Conservation (phyloP, 164 flowering plant species). For the Kalanchoe fedtschenkoi region DNA sequence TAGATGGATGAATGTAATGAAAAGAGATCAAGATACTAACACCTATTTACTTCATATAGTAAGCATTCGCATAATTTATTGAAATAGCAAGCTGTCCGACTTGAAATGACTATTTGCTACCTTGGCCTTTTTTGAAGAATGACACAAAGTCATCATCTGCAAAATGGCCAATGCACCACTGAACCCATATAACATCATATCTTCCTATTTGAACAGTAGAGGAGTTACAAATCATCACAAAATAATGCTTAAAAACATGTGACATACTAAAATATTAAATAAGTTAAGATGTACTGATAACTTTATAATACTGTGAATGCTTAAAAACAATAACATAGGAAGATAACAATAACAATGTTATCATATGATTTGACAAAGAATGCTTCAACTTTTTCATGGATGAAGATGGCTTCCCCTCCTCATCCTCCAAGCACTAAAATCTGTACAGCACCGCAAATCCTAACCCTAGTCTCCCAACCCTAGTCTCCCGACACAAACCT, state of each 20-base stretch:
- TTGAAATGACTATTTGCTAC: slow-evolving; percentile 19
- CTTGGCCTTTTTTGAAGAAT: slow-evolving; percentile 87
- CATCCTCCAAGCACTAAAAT: slow-evolving; percentile 39
- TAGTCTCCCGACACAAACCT: slow-evolving; percentile 10
- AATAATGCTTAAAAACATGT: too few species aligned
- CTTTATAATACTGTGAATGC: too few species aligned
- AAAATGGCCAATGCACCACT: slow-evolving; percentile 99
- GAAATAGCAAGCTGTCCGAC: not conserved
- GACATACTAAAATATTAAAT: too few species aligned
- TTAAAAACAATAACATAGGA: too few species aligned
- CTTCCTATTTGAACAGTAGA: slow-evolving; percentile 58
- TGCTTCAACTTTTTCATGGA: slow-evolving; percentile 99
- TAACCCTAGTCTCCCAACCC: slow-evolving; percentile 10
- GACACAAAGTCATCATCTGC: slow-evolving; percentile 88
- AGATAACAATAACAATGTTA: too few species aligned
- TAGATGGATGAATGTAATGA: too few species aligned
- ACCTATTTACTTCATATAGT: too few species aligned
- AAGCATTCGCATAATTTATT: too few species aligned
- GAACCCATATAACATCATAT: slow-evolving; percentile 96
- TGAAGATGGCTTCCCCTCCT: slow-evolving; percentile 86
- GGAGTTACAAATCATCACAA: too few species aligned
- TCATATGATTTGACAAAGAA: too few species aligned
- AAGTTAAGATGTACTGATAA: too few species aligned
- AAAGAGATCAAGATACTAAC: too few species aligned
- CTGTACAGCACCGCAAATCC: slow-evolving; percentile 10